Conservation (phyloP, 116 monocot species). For the Posidonia oceanica region DNA sequence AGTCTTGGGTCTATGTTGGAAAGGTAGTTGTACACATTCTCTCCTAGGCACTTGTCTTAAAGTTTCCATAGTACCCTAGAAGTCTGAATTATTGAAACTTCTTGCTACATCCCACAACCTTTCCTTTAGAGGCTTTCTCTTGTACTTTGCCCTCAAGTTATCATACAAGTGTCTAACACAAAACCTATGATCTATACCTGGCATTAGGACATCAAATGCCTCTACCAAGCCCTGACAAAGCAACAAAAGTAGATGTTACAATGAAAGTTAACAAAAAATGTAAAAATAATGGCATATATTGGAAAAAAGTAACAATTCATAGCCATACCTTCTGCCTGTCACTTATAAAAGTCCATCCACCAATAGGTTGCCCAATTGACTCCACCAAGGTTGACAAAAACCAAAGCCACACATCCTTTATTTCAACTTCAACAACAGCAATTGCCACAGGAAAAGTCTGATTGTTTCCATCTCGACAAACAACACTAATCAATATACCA, state of each 20-base stretch:
- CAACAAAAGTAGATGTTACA: not conserved
- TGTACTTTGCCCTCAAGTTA: not conserved
- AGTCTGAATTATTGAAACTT: not conserved
- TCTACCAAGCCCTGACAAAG: not conserved
- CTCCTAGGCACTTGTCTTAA: not conserved
- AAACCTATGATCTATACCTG: not conserved
- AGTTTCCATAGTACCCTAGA: not conserved
- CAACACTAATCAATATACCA: not conserved
- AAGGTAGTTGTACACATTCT: not conserved
- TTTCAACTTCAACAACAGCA: not conserved
- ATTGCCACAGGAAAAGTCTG: not conserved
- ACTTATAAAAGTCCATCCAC: not conserved
- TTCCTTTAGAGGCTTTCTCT: not conserved
- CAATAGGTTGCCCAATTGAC: not conserved
- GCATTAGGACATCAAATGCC: not conserved
- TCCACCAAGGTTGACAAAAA: not conserved
- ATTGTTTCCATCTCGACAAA: not conserved
- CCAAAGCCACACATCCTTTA: not conserved
- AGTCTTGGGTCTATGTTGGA: not conserved
- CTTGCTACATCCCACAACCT: not conserved
- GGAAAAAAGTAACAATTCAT: not conserved
- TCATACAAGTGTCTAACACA: not conserved
- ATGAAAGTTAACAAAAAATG: not conserved
- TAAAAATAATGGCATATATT: not conserved
- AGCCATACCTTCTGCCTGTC: not conserved